A percentile compares a stretch with the other conserved stretches of the same genome.
phyloP scores from a whole-genome alignment of 257 asterid species.

The Solanum commersonii region DNA sequence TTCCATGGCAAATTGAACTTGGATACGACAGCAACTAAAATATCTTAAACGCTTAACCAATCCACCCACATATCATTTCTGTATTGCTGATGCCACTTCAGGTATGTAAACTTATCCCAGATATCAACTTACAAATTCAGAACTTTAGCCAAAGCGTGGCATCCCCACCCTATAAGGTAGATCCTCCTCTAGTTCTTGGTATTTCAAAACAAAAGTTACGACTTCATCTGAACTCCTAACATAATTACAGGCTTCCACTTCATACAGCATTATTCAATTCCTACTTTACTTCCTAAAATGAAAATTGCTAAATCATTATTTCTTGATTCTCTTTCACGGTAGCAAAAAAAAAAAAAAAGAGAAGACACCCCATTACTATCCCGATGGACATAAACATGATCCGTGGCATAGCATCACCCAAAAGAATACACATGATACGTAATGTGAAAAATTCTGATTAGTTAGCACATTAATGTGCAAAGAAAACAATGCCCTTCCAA shows the following conservation, averaged over 20 bases:
- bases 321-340: neutral
- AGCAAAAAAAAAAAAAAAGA: neutral
- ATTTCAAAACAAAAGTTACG: neutral
- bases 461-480: neutral
- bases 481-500: neutral
- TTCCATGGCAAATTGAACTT: neutral
- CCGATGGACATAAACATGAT: neutral
- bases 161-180: neutral
- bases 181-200: neutral
- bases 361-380: neutral
- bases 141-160: neutral
- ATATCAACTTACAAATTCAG: neutral
- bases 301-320: neutral
- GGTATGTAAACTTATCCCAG: neutral
- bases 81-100: neutral
- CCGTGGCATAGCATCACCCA: neutral
- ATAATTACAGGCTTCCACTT: neutral
- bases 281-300: neutral
- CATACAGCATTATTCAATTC: neutral
- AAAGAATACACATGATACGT: neutral
- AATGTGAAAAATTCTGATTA: neutral
- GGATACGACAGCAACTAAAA: neutral
- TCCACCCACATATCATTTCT: neutral
- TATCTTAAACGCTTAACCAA: neutral
- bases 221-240: neutral